These are phyloP conservation scores for Pythium graminicola DNA, from an alignment of 352 stramenopile genomes.

Conservation along the genomic window DNA sequence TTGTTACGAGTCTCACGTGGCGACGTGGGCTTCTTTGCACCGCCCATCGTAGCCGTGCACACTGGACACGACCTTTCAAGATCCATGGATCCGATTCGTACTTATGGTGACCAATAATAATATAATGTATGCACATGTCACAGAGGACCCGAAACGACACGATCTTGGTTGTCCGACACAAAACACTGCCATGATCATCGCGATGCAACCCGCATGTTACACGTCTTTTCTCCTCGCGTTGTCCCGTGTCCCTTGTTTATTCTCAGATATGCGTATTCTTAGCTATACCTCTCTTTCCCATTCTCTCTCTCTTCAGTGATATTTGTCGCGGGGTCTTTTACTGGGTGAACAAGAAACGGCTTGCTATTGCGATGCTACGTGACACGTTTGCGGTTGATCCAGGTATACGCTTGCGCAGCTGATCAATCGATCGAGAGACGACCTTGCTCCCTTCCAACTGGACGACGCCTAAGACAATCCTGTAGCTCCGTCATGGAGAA, in stretches of 20 bases:
- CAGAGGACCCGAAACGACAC: not conserved
- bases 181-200: not conserved
- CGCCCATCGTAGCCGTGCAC: not conserved
- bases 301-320: too few species aligned
- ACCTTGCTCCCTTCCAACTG: not conserved
- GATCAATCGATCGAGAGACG: not conserved
- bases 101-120: too few species aligned
- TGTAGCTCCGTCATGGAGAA: constrained; percentile 58
- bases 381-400: too few species aligned
- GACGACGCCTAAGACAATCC: not conserved
- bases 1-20: constrained; percentile 1
- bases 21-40: not conserved
- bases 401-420: not conserved
- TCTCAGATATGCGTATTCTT: too few species aligned
- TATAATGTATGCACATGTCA: not conserved
- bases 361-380: too few species aligned
- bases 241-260: too few species aligned
- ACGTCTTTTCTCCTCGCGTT: too few species aligned
- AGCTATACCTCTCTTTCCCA: too few species aligned
- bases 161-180: not conserved
- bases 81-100: not conserved
- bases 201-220: not conserved
- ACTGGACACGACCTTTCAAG: constrained; percentile 4
- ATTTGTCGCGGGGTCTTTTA: too few species aligned
- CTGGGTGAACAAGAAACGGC: too few species aligned